Evolutionary conservation across 2,329 filamentous ascomycete species (phyloP), one percentile per base, ranked within the genome.

Genomic region (Chalara sp.): DNA sequence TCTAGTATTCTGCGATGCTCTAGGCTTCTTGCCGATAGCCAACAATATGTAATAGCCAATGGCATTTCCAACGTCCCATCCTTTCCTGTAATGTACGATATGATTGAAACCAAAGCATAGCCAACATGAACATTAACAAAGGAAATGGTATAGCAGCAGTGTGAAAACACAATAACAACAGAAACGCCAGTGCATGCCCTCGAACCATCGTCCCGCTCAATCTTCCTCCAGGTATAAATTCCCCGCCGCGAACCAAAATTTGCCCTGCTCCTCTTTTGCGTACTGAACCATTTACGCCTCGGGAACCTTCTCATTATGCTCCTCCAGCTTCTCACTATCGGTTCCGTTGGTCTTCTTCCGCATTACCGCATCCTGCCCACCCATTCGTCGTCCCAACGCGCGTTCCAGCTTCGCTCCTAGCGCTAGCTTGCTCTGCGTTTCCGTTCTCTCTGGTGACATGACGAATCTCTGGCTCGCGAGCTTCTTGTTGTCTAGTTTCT

Each of bases 341-440:
- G 8, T 37, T 8, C 13, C 28, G 13, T 13, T 48, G 47, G 60
- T 59, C 46, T 58, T 56, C 28, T 55, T 54, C 60, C 78, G 76
- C 68, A 85, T 83, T 63, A 82, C 78, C 42, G 84, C 84, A 66
- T 89, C 85, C 66, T 89, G 85, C 46, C 81, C 71, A 7, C 78
- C 81, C 83, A 88, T 86, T 62, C 85, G 74, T 58, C 85, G 72
- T 50, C 79, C 77, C 32, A 89, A 72, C 3, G 85, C 85, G 51
- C 84, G 76, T 65, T 88, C 84, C 47, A 88, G 72, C 68, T 88
- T 88, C n/a, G 85, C 85, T 33, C 84, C 83, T 47, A 89, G 72
- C 12, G 84, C 84, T 58, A 87, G 70, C 68, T 86, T 87, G 70
- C 78, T 81, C 67, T 87, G 71, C 63, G 83, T 78, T 58, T 87